Evolutionary conservation across 176 grass and related monocot genomes (phyloP), one percentile per base, ranked within the genome.

Genomic region (Aegilops longissima): DNA sequence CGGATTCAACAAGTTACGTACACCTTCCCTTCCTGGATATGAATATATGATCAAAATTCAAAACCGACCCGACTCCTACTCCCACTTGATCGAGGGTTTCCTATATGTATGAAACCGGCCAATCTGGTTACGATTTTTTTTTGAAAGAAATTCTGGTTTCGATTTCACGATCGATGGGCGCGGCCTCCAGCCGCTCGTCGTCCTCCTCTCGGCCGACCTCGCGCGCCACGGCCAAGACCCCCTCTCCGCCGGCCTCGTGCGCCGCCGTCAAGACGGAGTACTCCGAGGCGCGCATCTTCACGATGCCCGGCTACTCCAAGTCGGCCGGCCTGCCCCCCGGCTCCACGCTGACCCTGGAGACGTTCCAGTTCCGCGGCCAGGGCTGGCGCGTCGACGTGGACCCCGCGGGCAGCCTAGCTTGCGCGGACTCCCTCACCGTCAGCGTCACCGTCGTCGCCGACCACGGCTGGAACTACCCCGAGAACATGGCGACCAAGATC

Each of bases 341-440:
- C 34, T 7, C 24, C 40, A 39, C 79, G 30, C 69, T 82, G 20
- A 29, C 2, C 0, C 64, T 79, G 1, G 12, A 52, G 29, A 17
- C 70, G 42, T 87, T 87, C 79, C 56, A 51, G 21, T 87, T 87
- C 86, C 58, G 73, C 24, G 79, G 78, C n/a, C 79, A 79, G 1
- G 73, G 14, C 1, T 87, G 86, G 86, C 45, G 2, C 42, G 6
- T 12, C 69, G 68, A n/a, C 14, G 33, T 70, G 29, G n/a, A 73
- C 1, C 70, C 70, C 38, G 70, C 13, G 38, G 70, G 70, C 21
- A 13, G 38, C 11, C 70, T 12, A 21, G 38, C 70, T 21, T 73
- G 70, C 70, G 2, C 5, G 2, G 42, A 76, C 59, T 66, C 9
- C 69, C 39, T 82, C 31, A 72, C 78, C 70, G 12, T 87, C 59